A percentile compares a stretch with the other conserved stretches of the same genome.
Conservation (phyloP, 78 protist genomes). For the Dictyostelium purpureum region DNA sequence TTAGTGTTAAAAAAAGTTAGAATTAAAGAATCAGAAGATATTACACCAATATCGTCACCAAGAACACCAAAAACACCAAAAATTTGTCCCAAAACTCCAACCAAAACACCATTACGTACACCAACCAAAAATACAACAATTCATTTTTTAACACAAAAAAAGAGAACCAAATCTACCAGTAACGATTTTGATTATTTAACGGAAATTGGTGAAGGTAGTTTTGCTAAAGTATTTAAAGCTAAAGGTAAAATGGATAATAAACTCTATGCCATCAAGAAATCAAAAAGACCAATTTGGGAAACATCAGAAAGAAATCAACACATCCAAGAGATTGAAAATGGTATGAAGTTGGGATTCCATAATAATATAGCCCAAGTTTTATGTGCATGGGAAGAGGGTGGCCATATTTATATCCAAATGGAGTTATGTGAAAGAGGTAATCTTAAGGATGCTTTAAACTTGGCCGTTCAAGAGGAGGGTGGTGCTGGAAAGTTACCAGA, state of each 20-base stretch:
- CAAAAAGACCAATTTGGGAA: conserved; percentile 69
- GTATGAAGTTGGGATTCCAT: conserved; percentile 45
- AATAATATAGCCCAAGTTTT: conserved; percentile 24
- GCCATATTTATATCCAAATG: conserved; percentile 55
- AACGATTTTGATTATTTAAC: conserved; percentile 14
- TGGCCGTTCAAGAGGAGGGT: neutral
- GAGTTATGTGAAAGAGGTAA: conserved; percentile 68
- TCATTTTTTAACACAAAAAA: conserved; percentile 51
- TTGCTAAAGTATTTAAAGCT: conserved; percentile 60
- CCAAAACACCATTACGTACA: conserved; percentile 48
- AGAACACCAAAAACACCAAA: conserved; percentile 18
- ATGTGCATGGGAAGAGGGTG: conserved; percentile 79
- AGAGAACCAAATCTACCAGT: conserved; percentile 45
- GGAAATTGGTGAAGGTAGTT: conserved; percentile 62
- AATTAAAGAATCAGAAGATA: conserved; percentile 8
- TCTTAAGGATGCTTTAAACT: conserved; percentile 15
- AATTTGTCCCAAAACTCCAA: conserved; percentile 48
- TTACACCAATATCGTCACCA: neutral
- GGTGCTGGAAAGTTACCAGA: neutral
- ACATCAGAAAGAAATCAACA: conserved; percentile 36
- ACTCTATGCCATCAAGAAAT: conserved; percentile 46
- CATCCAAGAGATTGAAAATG: conserved; percentile 64
- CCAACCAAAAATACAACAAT: conserved; percentile 7
- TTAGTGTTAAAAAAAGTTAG: conserved; percentile 31
- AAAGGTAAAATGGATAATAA: neutral